Conservation (phyloP, 306 rosid genomes). For the Cyclanthera cordifolia region DNA sequence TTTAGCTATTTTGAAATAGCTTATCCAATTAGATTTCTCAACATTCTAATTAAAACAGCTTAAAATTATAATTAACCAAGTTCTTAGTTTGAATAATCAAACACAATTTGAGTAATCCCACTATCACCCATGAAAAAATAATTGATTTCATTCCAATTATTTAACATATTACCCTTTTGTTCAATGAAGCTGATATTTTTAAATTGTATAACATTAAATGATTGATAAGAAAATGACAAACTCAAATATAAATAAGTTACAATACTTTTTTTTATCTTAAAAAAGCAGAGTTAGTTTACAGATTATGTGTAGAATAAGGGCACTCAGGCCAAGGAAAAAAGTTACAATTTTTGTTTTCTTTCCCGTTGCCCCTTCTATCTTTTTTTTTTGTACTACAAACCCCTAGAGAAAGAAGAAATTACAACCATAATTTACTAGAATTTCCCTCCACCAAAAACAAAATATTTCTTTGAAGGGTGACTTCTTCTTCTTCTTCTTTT, state of each 20-base stretch:
- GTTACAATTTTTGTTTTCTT: conserved; percentile 6
- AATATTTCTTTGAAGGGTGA: not conserved
- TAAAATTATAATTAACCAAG: too few species aligned
- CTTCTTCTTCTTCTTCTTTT: not conserved
- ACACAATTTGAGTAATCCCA: not conserved
- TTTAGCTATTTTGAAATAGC: not conserved
- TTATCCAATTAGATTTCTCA: not conserved
- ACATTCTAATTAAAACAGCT: too few species aligned
- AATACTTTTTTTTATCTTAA: not conserved
- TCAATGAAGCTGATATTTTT: too few species aligned
- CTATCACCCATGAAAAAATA: not conserved
- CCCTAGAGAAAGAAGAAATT: conserved; percentile 6
- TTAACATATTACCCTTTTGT: too few species aligned
- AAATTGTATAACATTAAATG: too few species aligned
- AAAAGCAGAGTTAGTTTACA: conserved; percentile 6
- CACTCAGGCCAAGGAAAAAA: not conserved
- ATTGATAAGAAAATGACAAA: not conserved
- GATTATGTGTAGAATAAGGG: conserved; percentile 4
- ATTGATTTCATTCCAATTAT: too few species aligned
- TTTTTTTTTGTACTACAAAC: not conserved
- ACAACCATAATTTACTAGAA: conserved; percentile 1
- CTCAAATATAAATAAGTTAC: not conserved
- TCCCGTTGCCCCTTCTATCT: not conserved
- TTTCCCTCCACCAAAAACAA: conserved; percentile 2
- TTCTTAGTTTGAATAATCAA: not conserved